Evolutionary conservation across 306 rosid species (phyloP).

Genomic region (Carpinus viminea): DNA sequence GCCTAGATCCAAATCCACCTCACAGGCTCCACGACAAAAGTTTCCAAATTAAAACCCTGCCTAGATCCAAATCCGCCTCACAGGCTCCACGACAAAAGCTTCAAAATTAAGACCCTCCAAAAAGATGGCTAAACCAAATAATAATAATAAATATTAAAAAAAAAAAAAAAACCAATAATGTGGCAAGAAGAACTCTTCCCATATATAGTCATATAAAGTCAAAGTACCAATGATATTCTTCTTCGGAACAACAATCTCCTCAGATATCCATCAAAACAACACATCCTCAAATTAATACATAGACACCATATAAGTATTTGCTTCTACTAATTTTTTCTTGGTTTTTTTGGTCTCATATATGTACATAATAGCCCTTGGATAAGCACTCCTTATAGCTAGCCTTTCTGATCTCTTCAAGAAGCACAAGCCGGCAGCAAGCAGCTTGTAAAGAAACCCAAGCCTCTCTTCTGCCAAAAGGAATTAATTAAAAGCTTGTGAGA

Average conservation of each 20-base stretch:
- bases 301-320: not conserved
- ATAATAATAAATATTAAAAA: no score
- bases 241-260: not conserved
- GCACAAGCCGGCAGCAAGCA: constrained; percentile 86
- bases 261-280: not conserved
- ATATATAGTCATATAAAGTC: not conserved
- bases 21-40: no score
- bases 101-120: no score
- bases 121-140: not conserved
- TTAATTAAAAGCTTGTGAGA: no score
- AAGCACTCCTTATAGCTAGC: not conserved
- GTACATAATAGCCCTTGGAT: constrained; percentile 23
- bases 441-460: constrained; percentile 67
- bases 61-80: no score
- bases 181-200: not conserved
- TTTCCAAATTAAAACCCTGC: no score
- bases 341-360: not conserved
- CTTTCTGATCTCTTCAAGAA: constrained; percentile 43
- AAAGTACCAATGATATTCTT: not conserved
- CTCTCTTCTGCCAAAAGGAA: constrained; percentile 69
- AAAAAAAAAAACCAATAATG: not conserved
- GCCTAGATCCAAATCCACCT: no score
- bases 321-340: not conserved
- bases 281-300: not conserved
- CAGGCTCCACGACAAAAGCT: no score